A percentile compares a stretch with the other conserved stretches of the same genome.
phyloP scores from a whole-genome alignment of 495 filamentous ascomycete genomes.

The Neurospora tetrasperma region DNA sequence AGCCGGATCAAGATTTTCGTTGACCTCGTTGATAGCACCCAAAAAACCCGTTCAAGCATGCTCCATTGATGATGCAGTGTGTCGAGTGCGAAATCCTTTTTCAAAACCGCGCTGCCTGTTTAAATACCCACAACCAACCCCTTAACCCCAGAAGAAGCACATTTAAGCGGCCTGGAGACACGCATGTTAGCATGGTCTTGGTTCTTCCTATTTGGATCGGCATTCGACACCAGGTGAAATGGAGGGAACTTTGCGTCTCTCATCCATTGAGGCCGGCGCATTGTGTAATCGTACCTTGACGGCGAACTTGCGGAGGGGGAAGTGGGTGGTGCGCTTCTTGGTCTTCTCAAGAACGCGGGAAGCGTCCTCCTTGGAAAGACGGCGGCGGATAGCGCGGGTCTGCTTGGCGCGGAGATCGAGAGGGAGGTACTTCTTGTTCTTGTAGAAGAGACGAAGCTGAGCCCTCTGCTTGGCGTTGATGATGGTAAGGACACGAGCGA shows the following conservation, averaged over 20 bases:
- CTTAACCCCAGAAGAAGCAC: constrained; percentile 14
- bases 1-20: constrained; percentile 25
- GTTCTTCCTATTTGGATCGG: neutral
- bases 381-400: constrained; percentile 89
- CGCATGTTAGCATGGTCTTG: constrained; percentile 13
- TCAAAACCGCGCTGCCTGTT: constrained; percentile 25
- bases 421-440: constrained; percentile 96
- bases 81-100: constrained; percentile 25
- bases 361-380: constrained; percentile 82
- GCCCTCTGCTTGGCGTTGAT: constrained; percentile 98
- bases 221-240: neutral
- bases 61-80: constrained; percentile 28
- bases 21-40: constrained; percentile 27
- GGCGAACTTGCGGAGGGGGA: constrained; percentile 96
- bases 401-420: constrained; percentile 95
- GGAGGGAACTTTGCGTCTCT: neutral
- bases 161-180: constrained; percentile 18
- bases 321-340: constrained; percentile 89
- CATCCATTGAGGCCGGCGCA: neutral
- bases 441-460: constrained; percentile 98
- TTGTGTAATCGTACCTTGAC: constrained; percentile 63
- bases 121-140: constrained; percentile 23
- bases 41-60: constrained; percentile 25
- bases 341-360: constrained; percentile 73
- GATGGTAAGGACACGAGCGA: constrained; percentile 94